Conservation (phyloP, 1,284 basidiomycete genomes). For the Violaceomyces palustris region DNA sequence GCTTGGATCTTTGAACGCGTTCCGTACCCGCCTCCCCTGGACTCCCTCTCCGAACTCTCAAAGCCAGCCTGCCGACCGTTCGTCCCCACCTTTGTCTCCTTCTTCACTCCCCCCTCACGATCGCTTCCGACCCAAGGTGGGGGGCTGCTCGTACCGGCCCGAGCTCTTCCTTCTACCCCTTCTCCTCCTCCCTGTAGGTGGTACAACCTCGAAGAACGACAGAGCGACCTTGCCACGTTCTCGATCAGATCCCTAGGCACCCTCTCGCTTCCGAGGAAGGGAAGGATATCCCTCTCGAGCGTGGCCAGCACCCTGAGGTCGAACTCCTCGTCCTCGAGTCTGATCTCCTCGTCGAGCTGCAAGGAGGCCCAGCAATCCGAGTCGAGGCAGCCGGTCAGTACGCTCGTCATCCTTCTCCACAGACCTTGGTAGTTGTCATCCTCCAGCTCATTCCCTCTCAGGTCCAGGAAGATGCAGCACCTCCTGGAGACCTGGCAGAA, state of each 20-base stretch:
- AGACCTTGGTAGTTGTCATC: slow-evolving; percentile 67
- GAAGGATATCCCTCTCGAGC: slow-evolving; percentile 71
- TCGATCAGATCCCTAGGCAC: slow-evolving; percentile 70
- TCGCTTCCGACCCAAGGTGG: neutral
- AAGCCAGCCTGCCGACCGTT: too few relatives aligned
- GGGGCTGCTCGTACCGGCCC: neutral
- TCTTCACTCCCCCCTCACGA: neutral
- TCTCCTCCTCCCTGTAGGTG: slow-evolving; percentile 4
- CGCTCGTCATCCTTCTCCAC: slow-evolving; percentile 79
- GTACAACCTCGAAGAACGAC: slow-evolving; percentile 71
- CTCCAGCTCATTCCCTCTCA: slow-evolving; percentile 56
- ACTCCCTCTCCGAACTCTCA: too few relatives aligned
- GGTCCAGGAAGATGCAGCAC: slow-evolving; percentile 17
- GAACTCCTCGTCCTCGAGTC: slow-evolving; percentile 77
- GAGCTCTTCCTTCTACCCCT: neutral
- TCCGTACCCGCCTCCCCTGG: slow-evolving; percentile 59
- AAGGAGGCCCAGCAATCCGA: slow-evolving; percentile 68
- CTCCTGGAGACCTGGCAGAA: slow-evolving; percentile 16
- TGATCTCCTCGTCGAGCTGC: slow-evolving; percentile 58
- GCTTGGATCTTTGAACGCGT: slow-evolving; percentile 58
- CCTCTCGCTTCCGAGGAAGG: slow-evolving; percentile 65
- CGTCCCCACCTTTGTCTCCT: slow-evolving; percentile 24
- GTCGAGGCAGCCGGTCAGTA: slow-evolving; percentile 72
- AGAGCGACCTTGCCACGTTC: slow-evolving; percentile 68
- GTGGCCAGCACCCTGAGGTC: slow-evolving; percentile 59